These are phyloP conservation scores for Sarocladiaceae sp. DNA, from an alignment of 2,329 filamentous ascomycete species.

Conservation along the genomic window DNA sequence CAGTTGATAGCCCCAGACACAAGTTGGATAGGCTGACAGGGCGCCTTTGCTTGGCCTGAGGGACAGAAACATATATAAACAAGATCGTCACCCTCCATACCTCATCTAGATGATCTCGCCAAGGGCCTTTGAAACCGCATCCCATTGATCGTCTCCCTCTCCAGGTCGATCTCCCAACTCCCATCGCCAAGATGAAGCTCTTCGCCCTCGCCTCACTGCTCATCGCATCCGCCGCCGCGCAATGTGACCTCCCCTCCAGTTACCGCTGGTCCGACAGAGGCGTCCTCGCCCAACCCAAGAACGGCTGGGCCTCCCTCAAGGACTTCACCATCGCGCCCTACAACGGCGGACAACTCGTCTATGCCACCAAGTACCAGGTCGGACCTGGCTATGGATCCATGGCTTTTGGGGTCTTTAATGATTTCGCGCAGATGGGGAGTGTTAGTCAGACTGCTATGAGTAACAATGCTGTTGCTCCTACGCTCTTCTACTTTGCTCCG, in stretches of 20 bases:
- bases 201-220: conserved; percentile 5
- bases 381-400: conserved; percentile 49
- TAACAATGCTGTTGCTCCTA: conserved; percentile 48
- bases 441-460: conserved; percentile 48
- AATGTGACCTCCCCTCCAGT: conserved; percentile 47
- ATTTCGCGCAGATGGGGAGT: conserved; percentile 48
- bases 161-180: not conserved
- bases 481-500: conserved; percentile 56
- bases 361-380: conserved; percentile 47
- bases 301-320: conserved; percentile 53
- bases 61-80: conserved; percentile 6
- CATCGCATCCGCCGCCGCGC: conserved; percentile 2
- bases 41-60: not conserved
- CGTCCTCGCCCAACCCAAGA: conserved; percentile 45
- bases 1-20: not conserved
- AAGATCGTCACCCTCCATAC: not conserved
- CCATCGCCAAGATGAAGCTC: conserved; percentile 3
- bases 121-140: conserved; percentile 1
- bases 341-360: conserved; percentile 56
- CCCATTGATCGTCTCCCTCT: not conserved
- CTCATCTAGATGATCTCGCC: conserved; percentile 1
- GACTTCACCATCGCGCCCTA: conserved; percentile 53
- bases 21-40: not conserved
- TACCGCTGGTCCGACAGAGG: conserved; percentile 52
- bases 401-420: conserved; percentile 47